A percentile compares a stretch with the other conserved stretches of the same genome.
phyloP scores from a whole-genome alignment of 306 rosid species.

The Potentilla sterilis region DNA sequence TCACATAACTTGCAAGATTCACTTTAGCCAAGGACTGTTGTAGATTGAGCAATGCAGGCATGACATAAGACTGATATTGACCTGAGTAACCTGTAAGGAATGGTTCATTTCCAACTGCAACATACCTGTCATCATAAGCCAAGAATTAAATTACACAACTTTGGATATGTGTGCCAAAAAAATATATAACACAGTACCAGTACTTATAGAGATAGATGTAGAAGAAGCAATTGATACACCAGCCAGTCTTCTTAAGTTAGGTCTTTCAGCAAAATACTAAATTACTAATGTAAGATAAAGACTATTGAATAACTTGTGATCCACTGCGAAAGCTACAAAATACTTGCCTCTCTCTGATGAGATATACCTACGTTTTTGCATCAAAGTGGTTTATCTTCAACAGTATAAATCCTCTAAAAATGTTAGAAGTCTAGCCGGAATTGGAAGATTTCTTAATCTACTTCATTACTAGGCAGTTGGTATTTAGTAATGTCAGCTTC shows the following conservation, averaged over 20 bases:
- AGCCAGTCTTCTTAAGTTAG: no score
- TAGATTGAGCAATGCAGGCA: slow-evolving; percentile 71
- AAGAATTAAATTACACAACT: slow-evolving; percentile 17
- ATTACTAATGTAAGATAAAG: no score
- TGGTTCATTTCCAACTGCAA: slow-evolving; percentile 97
- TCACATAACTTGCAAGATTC: slow-evolving; percentile 79
- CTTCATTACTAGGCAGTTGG: background rate
- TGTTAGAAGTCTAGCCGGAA: background rate
- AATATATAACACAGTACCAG: background rate
- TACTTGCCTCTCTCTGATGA: no score
- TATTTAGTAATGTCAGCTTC: background rate
- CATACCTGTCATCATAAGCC: slow-evolving; percentile 50
- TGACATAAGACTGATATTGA: slow-evolving; percentile 63
- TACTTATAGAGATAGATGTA: no score
- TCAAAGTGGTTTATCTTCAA: no score
- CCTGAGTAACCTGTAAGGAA: slow-evolving; percentile 81
- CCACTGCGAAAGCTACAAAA: no score
- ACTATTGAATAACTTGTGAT: no score
- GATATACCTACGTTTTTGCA: no score
- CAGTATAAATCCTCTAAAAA: background rate
- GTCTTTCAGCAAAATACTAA: no score
- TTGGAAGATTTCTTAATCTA: background rate
- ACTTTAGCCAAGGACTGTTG: slow-evolving; percentile 83
- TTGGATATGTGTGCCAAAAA: background rate
- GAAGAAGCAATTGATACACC: no score